Base-by-base conservation (phyloP, 192 early-diverging fungal genomes). In the Umbelopsis isabellina region DNA sequence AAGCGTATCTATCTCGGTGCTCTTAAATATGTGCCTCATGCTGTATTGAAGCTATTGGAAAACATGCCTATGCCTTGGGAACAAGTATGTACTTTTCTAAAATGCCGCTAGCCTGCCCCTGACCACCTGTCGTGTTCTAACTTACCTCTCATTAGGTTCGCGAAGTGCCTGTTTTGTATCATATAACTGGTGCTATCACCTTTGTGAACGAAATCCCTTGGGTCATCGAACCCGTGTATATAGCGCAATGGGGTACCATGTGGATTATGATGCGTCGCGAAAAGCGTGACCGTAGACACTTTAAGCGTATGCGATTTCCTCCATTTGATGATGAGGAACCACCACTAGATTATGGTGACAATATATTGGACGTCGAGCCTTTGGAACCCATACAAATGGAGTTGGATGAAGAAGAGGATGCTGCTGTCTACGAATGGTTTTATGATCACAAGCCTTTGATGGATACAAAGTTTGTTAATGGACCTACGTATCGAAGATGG, bases 31-130 rank as follows among this genome's bases (percentile, higher is more conserved):
- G 91, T 99, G 16, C 98, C 98, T 2, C 98, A 99, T 72, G 97
- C 98, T 2, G 96, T 99, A 35, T 79, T 99, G 23, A 99, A 99
- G 79, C 86, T 99, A 69, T 76, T 99, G 71, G 96, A 99, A 76
- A 98, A 98, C 74, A 99, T 99, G 95, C 98, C 95, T n/a, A 98
- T 98, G 98, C 97, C 97, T 1, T 99, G 97, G 97, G 97, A 99
- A 83, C 96, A 98, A 72, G 92, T 89, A 13, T 89, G 96, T 74
- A 95, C 97, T 72, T 95, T 99, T 16, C 88, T 91, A 4, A 95
- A n/a, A 84, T 97, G n/a, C 33, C 98, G 97, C 81, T 30, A 30
- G 27, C 27, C 27, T 3, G 27, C 27, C 27, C 98, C 97, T 77
- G 92, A 97, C 46, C 96, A 94, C 6, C 95, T 95, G 48, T 96